These are phyloP conservation scores for Passalora sequoiae DNA, from an alignment of 2,329 filamentous ascomycete species.

Conservation along the genomic window DNA sequence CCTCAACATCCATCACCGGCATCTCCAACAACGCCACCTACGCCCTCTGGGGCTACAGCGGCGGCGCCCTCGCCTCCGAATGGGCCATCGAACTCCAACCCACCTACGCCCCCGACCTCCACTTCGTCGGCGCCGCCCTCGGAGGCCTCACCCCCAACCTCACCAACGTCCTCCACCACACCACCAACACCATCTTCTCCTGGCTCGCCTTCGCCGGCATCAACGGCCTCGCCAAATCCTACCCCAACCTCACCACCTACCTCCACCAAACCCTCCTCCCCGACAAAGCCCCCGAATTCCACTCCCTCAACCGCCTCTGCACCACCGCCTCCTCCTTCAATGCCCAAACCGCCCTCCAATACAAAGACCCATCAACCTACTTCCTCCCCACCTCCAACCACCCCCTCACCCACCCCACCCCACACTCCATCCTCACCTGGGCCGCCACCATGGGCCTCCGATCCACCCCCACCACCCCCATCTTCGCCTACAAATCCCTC, in stretches of 20 bases:
- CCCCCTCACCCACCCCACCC: no score
- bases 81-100: constrained; percentile 38
- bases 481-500: no score
- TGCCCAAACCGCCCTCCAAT: no score
- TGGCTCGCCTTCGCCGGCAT: constrained; percentile 26
- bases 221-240: constrained; percentile 23
- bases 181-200: constrained; percentile 25
- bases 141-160: constrained; percentile 33
- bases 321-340: no score
- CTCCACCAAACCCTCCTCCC: constrained; percentile 1
- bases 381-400: no score
- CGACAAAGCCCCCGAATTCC: constrained; percentile 2
- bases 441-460: no score
- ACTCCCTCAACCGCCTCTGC: no score
- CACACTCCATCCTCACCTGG: no score
- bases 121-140: constrained; percentile 29
- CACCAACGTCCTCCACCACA: constrained; percentile 21
- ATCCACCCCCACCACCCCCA: no score
- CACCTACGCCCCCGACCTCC: constrained; percentile 29
- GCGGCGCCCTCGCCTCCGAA: constrained; percentile 49
- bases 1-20: constrained; percentile 3
- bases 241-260: constrained; percentile 17
- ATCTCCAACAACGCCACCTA: not conserved
- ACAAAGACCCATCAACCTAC: no score
- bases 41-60: constrained; percentile 45